A percentile compares a stretch with the other conserved stretches of the same genome.
Conservation (phyloP, 2,329 filamentous ascomycete genomes). For the Teratosphaeriaceae sp. region DNA sequence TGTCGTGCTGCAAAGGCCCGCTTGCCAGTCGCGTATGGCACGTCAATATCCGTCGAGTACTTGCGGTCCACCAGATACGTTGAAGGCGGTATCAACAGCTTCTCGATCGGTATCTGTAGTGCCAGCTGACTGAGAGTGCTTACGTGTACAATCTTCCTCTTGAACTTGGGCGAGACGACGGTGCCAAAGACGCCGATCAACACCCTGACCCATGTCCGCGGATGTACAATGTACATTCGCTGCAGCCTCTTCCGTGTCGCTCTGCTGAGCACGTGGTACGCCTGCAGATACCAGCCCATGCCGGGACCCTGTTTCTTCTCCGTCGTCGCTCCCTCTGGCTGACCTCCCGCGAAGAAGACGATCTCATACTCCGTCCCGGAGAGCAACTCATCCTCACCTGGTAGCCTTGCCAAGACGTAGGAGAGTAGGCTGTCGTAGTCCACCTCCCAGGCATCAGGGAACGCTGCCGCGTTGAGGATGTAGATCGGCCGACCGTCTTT, state of each 20-base stretch:
- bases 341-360: conserved; percentile 52
- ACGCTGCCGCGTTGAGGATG: conserved; percentile 50
- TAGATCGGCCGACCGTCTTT: conserved; percentile 45
- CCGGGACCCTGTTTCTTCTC: conserved; percentile 44
- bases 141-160: conserved; percentile 52
- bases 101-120: conserved; percentile 45
- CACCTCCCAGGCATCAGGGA: conserved; percentile 47
- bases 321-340: conserved; percentile 36
- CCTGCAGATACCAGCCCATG: conserved; percentile 52
- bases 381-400: conserved; percentile 49
- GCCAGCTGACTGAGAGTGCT: conserved; percentile 45
- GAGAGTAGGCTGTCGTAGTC: conserved; percentile 50
- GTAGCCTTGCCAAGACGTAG: conserved; percentile 49
- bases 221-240: conserved; percentile 52
- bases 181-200: conserved; percentile 51
- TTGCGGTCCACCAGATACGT: conserved; percentile 50
- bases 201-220: conserved; percentile 51
- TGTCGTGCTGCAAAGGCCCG: conserved; percentile 42
- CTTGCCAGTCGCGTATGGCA: conserved; percentile 39
- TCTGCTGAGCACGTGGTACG: conserved; percentile 49
- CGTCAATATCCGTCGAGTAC: conserved; percentile 41
- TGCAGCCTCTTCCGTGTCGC: conserved; percentile 50
- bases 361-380: conserved; percentile 50
- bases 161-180: conserved; percentile 51
- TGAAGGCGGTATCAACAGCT: conserved; percentile 47